Conservation (phyloP, 805 yeast species). For the Metschnikowia reukaufii region DNA sequence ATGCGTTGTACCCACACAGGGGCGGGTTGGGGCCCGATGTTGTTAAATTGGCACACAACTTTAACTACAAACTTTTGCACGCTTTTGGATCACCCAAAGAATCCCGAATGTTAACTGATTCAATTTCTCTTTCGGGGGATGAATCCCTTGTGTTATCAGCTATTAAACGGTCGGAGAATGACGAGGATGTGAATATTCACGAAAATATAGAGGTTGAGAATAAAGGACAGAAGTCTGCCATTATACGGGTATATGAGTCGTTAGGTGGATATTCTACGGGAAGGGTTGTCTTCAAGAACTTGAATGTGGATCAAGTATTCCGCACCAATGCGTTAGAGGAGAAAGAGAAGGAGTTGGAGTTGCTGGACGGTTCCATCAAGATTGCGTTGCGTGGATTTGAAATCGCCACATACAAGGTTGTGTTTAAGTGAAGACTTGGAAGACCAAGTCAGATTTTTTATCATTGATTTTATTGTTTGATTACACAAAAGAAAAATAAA, state of each 20-base stretch:
- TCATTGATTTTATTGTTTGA: background rate
- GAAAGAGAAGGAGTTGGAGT: constrained; percentile 40
- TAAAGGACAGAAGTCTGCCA: constrained; percentile 44
- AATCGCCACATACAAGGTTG: constrained; percentile 61
- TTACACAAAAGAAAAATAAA: background rate
- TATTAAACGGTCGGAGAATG: constrained; percentile 87
- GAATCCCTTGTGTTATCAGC: constrained; percentile 67
- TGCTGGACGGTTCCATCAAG: constrained; percentile 34
- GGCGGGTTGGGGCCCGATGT: constrained; percentile 65
- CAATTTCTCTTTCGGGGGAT: constrained; percentile 45
- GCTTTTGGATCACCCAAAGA: constrained; percentile 15
- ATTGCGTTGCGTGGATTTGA: constrained; percentile 73
- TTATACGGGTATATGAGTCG: constrained; percentile 81
- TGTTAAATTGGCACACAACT: constrained; percentile 74
- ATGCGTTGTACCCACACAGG: constrained; percentile 79
- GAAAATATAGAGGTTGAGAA: constrained; percentile 45
- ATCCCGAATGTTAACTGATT: constrained; percentile 12
- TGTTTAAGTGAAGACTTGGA: constrained; percentile 25
- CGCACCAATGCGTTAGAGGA: constrained; percentile 63
- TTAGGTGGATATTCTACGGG: constrained; percentile 77
- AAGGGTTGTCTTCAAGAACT: constrained; percentile 41
- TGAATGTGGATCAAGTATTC: constrained; percentile 47
- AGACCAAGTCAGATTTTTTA: too few species aligned
- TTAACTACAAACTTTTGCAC: constrained; percentile 55
- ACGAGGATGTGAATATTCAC: constrained; percentile 53